A percentile compares a stretch with the other conserved stretches of the same genome.
Evolutionary conservation across 352 stramenopile genomes (phyloP).

Genomic region (Pseudoperonospora humuli): DNA sequence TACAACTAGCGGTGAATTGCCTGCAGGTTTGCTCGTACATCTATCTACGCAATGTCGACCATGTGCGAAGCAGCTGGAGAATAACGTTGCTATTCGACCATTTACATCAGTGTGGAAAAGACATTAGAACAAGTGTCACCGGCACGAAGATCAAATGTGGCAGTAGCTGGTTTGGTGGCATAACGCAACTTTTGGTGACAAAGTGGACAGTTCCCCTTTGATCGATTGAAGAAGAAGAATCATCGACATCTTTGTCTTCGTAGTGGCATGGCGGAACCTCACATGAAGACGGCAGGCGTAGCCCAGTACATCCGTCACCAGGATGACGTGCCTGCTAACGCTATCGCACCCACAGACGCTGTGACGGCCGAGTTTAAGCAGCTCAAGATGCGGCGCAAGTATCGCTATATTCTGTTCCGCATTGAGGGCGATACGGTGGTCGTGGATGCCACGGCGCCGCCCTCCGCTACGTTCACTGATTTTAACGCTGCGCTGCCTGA

Average conservation of each 20-base stretch:
- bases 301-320: constrained; percentile 66
- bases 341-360: constrained; percentile 56
- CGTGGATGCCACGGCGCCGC: constrained; percentile 47
- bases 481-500: constrained; percentile 61
- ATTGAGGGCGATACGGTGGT: constrained; percentile 70
- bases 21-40: no score
- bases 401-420: constrained; percentile 78
- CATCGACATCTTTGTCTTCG: background rate
- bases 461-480: constrained; percentile 39
- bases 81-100: no score
- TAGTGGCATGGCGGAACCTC: constrained; percentile 56
- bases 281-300: constrained; percentile 83
- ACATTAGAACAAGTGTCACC: no score
- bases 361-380: constrained; percentile 71
- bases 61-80: no score
- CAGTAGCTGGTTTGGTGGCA: constrained; percentile 7
- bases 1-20: no score
- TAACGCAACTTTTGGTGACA: background rate
- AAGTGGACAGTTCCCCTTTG: no score
- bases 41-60: no score
- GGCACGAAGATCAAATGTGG: no score
- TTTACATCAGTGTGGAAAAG: no score
- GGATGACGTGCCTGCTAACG: constrained; percentile 59
- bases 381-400: constrained; percentile 85
- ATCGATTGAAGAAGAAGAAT: no score